Conservation (phyloP, 2,329 filamentous ascomycete genomes). For the Cercospora zeae-maydis region DNA sequence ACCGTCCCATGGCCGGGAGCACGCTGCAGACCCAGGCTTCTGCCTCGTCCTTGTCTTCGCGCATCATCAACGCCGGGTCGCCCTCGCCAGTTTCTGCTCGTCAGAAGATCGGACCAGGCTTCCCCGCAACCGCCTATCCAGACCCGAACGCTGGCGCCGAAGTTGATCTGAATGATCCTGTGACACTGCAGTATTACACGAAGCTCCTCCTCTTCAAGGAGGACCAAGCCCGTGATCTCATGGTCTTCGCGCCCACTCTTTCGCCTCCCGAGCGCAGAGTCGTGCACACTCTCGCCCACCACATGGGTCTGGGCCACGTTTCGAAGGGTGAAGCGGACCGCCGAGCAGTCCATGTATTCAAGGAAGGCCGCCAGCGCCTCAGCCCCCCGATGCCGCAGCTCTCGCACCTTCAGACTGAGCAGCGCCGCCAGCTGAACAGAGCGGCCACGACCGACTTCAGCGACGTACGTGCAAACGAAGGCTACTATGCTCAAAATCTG, state of each 20-base stretch:
- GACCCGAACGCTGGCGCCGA: conserved; percentile 46
- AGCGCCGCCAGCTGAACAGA: conserved; percentile 80
- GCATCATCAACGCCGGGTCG: conserved; percentile 53
- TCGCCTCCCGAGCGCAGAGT: conserved; percentile 80
- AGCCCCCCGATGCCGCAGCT: conserved; percentile 62
- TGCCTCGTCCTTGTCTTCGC: conserved; percentile 70
- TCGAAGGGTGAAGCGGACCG: conserved; percentile 85
- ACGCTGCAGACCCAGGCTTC: conserved; percentile 82
- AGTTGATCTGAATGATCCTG: conserved; percentile 86
- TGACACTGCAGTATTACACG: conserved; percentile 83
- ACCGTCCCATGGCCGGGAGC: conserved; percentile 63
- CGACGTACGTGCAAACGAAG: conserved; percentile 69
- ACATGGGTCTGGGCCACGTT: conserved; percentile 86
- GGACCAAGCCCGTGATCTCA: conserved; percentile 69
- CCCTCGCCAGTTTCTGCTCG: conserved; percentile 65
- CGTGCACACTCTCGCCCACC: conserved; percentile 90
- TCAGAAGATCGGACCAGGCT: conserved; percentile 39
- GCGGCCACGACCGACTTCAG: conserved; percentile 98
- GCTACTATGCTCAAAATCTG: conserved; percentile 70
- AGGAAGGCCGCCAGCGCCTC: conserved; percentile 56
- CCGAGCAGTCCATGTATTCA: conserved; percentile 86
- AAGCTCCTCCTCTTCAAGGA: conserved; percentile 86
- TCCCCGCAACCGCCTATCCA: conserved; percentile 31
- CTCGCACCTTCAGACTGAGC: conserved; percentile 69
- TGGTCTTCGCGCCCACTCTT: conserved; percentile 78